Evolutionary conservation across 441 rosid species (phyloP).

Genomic region (Populus trichocarpa): DNA sequence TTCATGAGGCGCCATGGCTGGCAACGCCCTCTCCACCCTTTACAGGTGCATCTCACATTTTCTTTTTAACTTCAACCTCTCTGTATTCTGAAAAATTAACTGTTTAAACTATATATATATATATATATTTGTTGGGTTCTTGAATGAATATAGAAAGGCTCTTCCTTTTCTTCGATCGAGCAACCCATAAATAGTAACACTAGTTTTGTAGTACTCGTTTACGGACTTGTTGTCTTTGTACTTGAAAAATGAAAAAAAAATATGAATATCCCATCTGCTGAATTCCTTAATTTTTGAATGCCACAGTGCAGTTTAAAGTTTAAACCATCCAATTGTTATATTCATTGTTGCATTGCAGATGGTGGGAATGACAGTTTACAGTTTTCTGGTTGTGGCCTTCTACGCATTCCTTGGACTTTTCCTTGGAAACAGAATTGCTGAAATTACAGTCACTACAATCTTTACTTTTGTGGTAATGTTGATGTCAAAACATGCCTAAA

Average conservation of each 20-base stretch:
- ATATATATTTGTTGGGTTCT: neutral
- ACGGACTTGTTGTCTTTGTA: neutral
- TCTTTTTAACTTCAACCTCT: neutral
- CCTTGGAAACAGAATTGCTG: constrained; percentile 72
- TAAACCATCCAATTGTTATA: neutral
- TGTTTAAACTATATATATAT: neutral
- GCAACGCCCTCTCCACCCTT: constrained; percentile 84
- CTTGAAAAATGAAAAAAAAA: neutral
- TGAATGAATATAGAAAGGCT: neutral
- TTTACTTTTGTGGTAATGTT: constrained; percentile 67
- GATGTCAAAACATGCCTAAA: neutral
- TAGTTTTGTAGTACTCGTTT: neutral
- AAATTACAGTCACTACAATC: constrained; percentile 51
- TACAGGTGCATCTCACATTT: constrained; percentile 51
- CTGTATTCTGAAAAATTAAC: neutral
- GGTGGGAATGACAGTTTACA: constrained; percentile 72
- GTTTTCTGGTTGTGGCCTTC: constrained; percentile 60
- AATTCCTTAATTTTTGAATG: neutral
- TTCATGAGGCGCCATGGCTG: constrained; percentile 83
- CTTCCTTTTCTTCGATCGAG: neutral
- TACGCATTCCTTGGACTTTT: constrained; percentile 78
- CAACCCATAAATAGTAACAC: neutral
- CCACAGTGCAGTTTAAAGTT: neutral
- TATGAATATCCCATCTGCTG: neutral
- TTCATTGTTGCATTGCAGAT: constrained; percentile 44